A percentile compares a stretch with the other conserved stretches of the same genome.
Conservation (phyloP, 106 monocot genomes). For the Agapanthus africanus region DNA sequence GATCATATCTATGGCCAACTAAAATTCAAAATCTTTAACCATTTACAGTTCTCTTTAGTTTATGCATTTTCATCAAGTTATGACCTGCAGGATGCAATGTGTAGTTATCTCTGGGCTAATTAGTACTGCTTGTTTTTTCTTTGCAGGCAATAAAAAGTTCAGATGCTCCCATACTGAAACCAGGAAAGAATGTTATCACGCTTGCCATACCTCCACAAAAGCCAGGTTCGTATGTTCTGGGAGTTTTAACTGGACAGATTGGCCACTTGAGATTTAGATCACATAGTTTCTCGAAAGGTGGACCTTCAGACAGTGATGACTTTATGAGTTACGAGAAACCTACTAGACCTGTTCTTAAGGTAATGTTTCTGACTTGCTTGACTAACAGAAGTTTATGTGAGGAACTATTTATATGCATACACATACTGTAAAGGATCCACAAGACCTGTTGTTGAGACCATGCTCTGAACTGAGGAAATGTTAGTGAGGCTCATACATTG, state of each 20-base stretch:
- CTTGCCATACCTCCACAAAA: conserved; percentile 79
- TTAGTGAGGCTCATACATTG: too few species aligned
- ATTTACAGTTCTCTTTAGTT: neutral
- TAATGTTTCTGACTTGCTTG: conserved; percentile 15
- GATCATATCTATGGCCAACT: neutral
- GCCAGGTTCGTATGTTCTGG: conserved; percentile 88
- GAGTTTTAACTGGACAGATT: conserved; percentile 96
- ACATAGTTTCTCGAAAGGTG: conserved; percentile 92
- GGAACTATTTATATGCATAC: neutral
- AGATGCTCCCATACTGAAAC: conserved; percentile 58
- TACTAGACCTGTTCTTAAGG: conserved; percentile 89
- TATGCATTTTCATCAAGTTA: neutral
- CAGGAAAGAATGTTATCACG: conserved; percentile 70
- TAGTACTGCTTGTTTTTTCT: too few species aligned
- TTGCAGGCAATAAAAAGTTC: conserved; percentile 71
- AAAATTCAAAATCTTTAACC: neutral
- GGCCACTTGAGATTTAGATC: conserved; percentile 86
- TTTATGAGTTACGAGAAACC: conserved; percentile 99
- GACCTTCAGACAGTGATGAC: conserved; percentile 88
- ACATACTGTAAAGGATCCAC: neutral
- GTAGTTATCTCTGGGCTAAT: neutral
- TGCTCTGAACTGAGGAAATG: neutral
- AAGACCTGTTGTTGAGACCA: neutral
- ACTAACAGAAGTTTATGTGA: neutral
- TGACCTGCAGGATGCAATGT: neutral